These are phyloP conservation scores for Trametes cingulata DNA, from an alignment of 768 basidiomycete species.

Conservation along the genomic window DNA sequence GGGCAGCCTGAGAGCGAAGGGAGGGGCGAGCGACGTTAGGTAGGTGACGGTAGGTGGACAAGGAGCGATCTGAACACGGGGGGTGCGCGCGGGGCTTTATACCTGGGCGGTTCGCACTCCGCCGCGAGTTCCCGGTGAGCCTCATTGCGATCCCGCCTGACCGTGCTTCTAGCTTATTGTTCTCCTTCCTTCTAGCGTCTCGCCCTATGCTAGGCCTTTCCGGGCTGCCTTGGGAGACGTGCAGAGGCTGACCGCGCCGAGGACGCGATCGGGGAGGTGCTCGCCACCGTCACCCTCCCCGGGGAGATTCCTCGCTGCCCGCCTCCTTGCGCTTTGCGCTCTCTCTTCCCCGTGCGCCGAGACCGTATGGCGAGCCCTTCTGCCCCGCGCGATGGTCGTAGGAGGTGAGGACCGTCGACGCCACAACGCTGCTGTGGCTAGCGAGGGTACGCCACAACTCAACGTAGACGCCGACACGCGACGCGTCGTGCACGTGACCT, in stretches of 20 bases:
- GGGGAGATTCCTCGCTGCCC: no score
- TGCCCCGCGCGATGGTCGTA: not conserved
- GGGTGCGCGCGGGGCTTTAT: not conserved
- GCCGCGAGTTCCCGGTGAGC: slow-evolving; percentile 8
- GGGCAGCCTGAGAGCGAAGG: no score
- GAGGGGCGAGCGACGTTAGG: not conserved
- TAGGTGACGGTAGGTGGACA: not conserved
- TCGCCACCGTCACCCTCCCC: no score
- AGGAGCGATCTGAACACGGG: not conserved
- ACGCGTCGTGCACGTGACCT: slow-evolving; percentile 9
- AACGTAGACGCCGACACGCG: slow-evolving; percentile 7
- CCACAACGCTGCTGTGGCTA: slow-evolving; percentile 1
- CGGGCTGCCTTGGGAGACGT: not conserved
- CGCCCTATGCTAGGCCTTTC: not conserved
- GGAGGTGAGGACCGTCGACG: not conserved
- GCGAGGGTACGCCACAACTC: not conserved
- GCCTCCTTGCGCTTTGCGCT: no score
- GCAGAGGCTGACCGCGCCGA: not conserved
- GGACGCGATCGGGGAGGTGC: no score
- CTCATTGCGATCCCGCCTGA: not conserved
- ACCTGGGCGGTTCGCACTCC: slow-evolving; percentile 9
- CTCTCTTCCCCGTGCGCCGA: not conserved
- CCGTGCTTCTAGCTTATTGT: not conserved
- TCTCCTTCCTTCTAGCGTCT: not conserved
- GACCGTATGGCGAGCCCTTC: not conserved